Percentiles rank a stretch among this genome's conserved stretches.
phyloP scores from a whole-genome alignment of 768 basidiomycete species.

The Naganishia vaughanmartiniae region DNA sequence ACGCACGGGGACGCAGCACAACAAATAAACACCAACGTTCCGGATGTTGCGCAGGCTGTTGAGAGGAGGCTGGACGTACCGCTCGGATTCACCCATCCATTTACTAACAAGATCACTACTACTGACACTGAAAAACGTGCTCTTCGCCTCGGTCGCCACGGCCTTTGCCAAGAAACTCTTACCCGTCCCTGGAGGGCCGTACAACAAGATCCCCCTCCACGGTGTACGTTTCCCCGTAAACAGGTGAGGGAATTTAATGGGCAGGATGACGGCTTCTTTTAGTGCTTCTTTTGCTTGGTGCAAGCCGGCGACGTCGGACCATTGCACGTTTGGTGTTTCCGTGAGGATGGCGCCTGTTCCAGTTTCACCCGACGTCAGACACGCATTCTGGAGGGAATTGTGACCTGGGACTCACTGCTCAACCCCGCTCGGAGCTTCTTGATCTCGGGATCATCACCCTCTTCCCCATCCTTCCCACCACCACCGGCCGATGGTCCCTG shows the following conservation, averaged over 20 bases:
- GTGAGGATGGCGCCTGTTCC: slow-evolving; percentile 73
- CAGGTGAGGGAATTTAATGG: slow-evolving; percentile 97
- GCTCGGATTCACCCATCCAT: slow-evolving; percentile 98
- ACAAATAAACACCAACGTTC: too few relatives aligned
- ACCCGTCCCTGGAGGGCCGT: slow-evolving; percentile 96
- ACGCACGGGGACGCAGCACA: too few relatives aligned
- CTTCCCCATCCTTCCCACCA: slow-evolving; percentile 56
- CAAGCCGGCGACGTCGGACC: slow-evolving; percentile 98
- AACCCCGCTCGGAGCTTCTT: slow-evolving; percentile 95
- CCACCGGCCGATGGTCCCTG: slow-evolving; percentile 52
- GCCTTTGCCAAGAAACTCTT: slow-evolving; percentile 97
- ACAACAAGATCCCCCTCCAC: slow-evolving; percentile 91
- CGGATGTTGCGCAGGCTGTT: too few relatives aligned
- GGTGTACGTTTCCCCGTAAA: slow-evolving; percentile 98
- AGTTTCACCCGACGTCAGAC: not conserved
- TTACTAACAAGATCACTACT: slow-evolving; percentile 95
- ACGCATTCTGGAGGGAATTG: not conserved
- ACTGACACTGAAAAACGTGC: slow-evolving; percentile 96
- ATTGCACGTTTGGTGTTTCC: slow-evolving; percentile 92
- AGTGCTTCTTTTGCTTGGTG: slow-evolving; percentile 91
- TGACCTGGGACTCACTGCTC: slow-evolving; percentile 53
- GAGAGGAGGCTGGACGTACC: slow-evolving; percentile 57
- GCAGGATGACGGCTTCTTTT: slow-evolving; percentile 98
- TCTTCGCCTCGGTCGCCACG: slow-evolving; percentile 97
- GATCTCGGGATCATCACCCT: slow-evolving; percentile 81